phyloP scores from a whole-genome alignment of 345 rosid genomes.

The Pseudoturritis turrita region DNA sequence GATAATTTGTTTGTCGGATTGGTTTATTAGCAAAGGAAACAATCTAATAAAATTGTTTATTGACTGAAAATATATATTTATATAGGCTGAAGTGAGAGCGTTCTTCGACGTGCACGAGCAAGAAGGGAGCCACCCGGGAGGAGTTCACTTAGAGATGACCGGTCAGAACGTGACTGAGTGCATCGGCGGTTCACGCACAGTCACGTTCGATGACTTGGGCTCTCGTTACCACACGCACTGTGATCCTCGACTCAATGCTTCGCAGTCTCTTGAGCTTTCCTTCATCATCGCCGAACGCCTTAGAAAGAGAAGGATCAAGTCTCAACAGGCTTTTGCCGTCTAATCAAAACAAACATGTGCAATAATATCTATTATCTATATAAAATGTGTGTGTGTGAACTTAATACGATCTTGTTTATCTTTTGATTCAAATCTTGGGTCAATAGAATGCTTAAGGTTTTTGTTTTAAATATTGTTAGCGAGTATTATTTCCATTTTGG shows the following conservation, averaged over 20 bases:
- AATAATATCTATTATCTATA: background rate
- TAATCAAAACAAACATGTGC: conserved; percentile 1
- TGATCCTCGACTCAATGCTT: conserved; percentile 65
- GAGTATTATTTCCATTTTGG: conserved; percentile 4
- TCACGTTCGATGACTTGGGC: conserved; percentile 67
- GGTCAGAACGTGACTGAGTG: conserved; percentile 77
- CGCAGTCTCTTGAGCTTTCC: conserved; percentile 67
- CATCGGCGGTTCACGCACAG: conserved; percentile 63
- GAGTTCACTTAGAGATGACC: conserved; percentile 62
- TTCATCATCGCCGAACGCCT: conserved; percentile 71
- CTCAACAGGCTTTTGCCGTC: conserved; percentile 35
- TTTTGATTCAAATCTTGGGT: conserved; percentile 2
- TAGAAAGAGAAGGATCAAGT: conserved; percentile 56
- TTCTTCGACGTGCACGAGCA: conserved; percentile 71
- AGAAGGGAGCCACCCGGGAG: conserved; percentile 78
- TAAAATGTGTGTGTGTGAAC: conserved; percentile 13
- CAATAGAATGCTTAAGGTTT: conserved; percentile 9
- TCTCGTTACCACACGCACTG: conserved; percentile 68
- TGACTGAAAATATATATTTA: conserved; percentile 13
- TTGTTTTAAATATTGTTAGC: conserved; percentile 5
- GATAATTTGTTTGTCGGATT: background rate
- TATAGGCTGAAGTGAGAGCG: conserved; percentile 64
- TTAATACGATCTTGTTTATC: conserved; percentile 3
- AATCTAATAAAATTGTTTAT: background rate
- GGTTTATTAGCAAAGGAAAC: background rate